Base-by-base conservation (phyloP, 768 basidiomycete species). In the Termitomyces sp. region DNA sequence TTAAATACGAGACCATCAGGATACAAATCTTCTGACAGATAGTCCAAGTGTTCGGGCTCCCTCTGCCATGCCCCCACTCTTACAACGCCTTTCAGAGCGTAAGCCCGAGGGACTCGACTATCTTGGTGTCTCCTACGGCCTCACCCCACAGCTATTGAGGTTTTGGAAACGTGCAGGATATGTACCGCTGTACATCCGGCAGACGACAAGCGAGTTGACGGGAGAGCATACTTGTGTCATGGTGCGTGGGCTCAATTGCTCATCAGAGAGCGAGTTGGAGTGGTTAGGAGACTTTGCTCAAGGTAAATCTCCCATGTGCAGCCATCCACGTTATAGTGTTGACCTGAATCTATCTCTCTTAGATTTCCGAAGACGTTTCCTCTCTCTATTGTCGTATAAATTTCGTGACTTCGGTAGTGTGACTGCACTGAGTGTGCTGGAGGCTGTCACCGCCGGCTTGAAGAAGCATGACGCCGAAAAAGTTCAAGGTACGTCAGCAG, bases 131-230 rank as follows among this genome's bases (percentile, higher is more conserved):
- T 96, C 94, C 14, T 99, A 96, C 68, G 97, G 97, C 6, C 76
- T 99, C 49, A 98, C 95, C 0, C 82, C 91, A 5, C 87, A 83
- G 61, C 78, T 98, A 1, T 80, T 98, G 40, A 81, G 92, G 59
- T 99, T 98, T 77, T 98, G 97, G 97, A 98, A 98, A 72, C 84
- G 93, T 21, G 86, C 88, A 1, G 90, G 92, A 12, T 99, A 89
- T 68, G 82, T 92, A 0, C 97, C 97, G 0, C 77, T 98, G 14
- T 98, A 98, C 66, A 72, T 98, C 31, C 86, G 96, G 31, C 97
- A 98, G 72, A 96, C 94, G 5, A 79, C 87, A 57, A 97, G 93
- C 68, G 95, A 97, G 64, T 79, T 98, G 50, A 99, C 97, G 0
- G 97, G 97, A 38, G 97, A 99, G 72, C 90, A 97, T 67, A 91